Base-by-base conservation (phyloP, 768 basidiomycete species). In the Tylopilus sp. region DNA sequence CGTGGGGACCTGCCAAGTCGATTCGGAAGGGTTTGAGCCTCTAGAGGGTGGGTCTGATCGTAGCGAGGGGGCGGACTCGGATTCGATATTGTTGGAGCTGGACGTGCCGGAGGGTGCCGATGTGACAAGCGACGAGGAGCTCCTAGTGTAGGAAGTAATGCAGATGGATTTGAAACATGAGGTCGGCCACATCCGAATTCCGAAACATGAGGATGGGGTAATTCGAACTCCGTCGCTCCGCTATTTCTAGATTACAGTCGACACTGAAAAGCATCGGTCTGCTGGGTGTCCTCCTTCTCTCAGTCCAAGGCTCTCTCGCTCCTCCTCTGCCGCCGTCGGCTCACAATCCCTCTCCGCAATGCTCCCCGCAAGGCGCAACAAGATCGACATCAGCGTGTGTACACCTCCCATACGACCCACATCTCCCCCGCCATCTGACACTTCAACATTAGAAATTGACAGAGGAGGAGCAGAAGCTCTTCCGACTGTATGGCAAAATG, bases 401-500 rank as follows among this genome's bases (percentile, higher is more conserved):
- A 41, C 33, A 58, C 54, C 51, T 26, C 50, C 45, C 14, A 38
- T 5, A 14, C 33, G 29, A 31, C 33, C 25, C 25, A 24, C 44
- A 25, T 9, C 24, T 5, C 28, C n/a, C 6, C 42, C 3, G 8
- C 36, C 48, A 30, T 58, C 59, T 60, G 60, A 66, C 64, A 55
- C 58, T 54, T 28, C 2, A 37, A 25, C 31, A 56, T 22, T 61
- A 95, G 92, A 85, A 85, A 68, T 71, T 97, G 75, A 82, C 79
- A 54, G 85, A 86, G 63, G 87, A 97, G 75, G 96, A 98, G 77
- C 85, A 92, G 74, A 87, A 92, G 76, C 84, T 98, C 58, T 94
- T 98, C 74, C 81, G 86, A 61, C 84, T 91, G 71, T 98, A 98
- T 73, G 96, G 96, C 52, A 96, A 94, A 72, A 76, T 96, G 30